phyloP scores from a whole-genome alignment of 352 stramenopile species.

The Thalassiosira sp. region DNA sequence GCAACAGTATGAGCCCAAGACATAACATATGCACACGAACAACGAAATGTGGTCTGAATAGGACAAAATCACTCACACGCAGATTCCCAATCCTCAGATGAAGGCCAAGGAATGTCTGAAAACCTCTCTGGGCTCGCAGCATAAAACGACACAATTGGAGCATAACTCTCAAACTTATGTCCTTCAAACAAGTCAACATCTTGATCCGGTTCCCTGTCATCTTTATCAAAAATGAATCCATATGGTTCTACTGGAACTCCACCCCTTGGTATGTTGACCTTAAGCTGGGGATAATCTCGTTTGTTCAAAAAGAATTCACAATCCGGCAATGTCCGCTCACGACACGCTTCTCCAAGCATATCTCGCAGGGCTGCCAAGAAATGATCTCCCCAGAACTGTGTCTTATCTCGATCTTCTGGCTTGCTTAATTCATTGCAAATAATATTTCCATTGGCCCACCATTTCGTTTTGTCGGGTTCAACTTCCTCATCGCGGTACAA shows the following conservation, averaged over 20 bases:
- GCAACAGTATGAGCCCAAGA: slow-evolving; percentile 3
- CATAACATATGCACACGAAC: neutral
- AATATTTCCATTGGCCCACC: slow-evolving; percentile 98
- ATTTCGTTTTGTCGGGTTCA: slow-evolving; percentile 87
- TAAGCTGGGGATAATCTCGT: slow-evolving; percentile 97
- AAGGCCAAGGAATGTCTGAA: slow-evolving; percentile 97
- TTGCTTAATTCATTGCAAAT: slow-evolving; percentile 96
- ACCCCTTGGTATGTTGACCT: slow-evolving; percentile 90
- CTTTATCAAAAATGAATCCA: slow-evolving; percentile 97
- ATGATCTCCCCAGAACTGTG: slow-evolving; percentile 96
- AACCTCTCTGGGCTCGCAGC: slow-evolving; percentile 87
- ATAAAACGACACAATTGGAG: slow-evolving; percentile 98
- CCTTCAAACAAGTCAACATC: slow-evolving; percentile 90
- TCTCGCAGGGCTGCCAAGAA: slow-evolving; percentile 95
- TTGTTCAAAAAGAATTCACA: slow-evolving; percentile 99
- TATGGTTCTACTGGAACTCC: slow-evolving; percentile 91
- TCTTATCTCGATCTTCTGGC: slow-evolving; percentile 87
- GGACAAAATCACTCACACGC: slow-evolving; percentile 62
- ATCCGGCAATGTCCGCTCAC: slow-evolving; percentile 92
- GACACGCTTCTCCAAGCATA: slow-evolving; percentile 95
- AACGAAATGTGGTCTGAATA: slow-evolving; percentile 41
- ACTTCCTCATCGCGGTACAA: slow-evolving; percentile 82
- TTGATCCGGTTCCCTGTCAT: slow-evolving; percentile 92
- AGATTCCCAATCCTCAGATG: slow-evolving; percentile 86
- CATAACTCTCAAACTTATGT: slow-evolving; percentile 91